Evolutionary conservation across 2,329 filamentous ascomycete species (phyloP).

Genomic region (Amphichorda felina): DNA sequence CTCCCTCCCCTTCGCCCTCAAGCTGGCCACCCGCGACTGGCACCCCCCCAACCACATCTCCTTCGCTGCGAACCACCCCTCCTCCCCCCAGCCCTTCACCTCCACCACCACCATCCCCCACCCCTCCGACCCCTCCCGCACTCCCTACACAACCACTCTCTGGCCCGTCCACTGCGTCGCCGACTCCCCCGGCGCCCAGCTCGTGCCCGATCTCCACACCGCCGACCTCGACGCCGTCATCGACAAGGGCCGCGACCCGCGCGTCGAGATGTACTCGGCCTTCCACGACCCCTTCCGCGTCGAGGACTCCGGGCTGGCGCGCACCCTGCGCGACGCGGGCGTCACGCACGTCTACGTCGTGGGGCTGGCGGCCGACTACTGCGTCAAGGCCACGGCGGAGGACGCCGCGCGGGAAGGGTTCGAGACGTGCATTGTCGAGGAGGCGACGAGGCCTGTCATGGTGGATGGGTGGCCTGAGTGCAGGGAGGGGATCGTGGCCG

Average conservation of each 20-base stretch:
- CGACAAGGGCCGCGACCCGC: conserved; percentile 63
- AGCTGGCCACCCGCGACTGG: conserved; percentile 85
- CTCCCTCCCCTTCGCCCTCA: conserved; percentile 54
- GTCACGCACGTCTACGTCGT: conserved; percentile 77
- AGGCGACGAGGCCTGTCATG: conserved; percentile 67
- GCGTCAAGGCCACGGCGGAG: conserved; percentile 70
- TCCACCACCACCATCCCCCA: conserved; percentile 54
- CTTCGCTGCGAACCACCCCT: conserved; percentile 67
- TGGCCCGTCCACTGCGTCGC: conserved; percentile 92
- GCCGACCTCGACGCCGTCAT: conserved; percentile 31
- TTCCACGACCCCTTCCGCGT: conserved; percentile 73
- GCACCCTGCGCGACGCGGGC: conserved; percentile 37
- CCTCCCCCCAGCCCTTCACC: conserved; percentile 46
- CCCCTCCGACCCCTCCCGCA: conserved; percentile 44
- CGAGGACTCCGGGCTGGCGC: conserved; percentile 51
- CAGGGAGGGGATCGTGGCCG: conserved; percentile 38
- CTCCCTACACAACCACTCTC: conserved; percentile 53
- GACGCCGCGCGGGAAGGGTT: conserved; percentile 72
- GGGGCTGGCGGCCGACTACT: conserved; percentile 82
- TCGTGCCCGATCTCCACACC: conserved; percentile 67
- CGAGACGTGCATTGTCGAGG: conserved; percentile 61
- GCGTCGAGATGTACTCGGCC: conserved; percentile 87
- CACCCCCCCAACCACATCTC: conserved; percentile 78
- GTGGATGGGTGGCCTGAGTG: conserved; percentile 42
- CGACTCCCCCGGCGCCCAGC: conserved; percentile 55